phyloP scores from a whole-genome alignment of 805 yeast species.

The Saturnispora zaruensis region DNA sequence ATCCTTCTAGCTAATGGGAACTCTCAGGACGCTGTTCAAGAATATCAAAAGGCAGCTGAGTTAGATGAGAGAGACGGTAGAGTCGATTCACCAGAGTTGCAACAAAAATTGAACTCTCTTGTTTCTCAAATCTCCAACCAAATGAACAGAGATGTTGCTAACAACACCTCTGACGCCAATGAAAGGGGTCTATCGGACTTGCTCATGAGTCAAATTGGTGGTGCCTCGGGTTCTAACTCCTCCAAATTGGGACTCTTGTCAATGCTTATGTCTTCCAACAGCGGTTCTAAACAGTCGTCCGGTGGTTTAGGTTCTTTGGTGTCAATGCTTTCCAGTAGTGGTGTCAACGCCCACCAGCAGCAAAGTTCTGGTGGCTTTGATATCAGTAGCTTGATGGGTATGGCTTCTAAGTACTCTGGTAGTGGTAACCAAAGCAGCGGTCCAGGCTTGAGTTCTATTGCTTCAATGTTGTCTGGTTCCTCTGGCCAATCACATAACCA shows the following conservation, averaged over 20 bases:
- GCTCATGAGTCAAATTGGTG: conserved; percentile 22
- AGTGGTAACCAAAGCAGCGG: conserved; percentile 1
- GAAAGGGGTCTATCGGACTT: conserved; percentile 26
- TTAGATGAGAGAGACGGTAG: conserved; percentile 28
- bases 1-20: conserved; percentile 20
- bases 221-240: conserved; percentile 22
- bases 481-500: background rate
- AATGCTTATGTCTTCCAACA: conserved; percentile 14
- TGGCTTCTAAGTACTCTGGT: conserved; percentile 8
- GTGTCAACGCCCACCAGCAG: conserved; percentile 19
- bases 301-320: conserved; percentile 22
- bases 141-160: conserved; percentile 19
- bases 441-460: conserved; percentile 18
- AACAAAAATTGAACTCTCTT: conserved; percentile 21
- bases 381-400: conserved; percentile 17
- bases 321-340: conserved; percentile 19
- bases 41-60: conserved; percentile 25
- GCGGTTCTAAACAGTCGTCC: conserved; percentile 9
- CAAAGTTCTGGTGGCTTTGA: conserved; percentile 24
- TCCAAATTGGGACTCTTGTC: conserved; percentile 23
- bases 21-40: conserved; percentile 20
- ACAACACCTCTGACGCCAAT: conserved; percentile 18
- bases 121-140: conserved; percentile 18
- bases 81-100: conserved; percentile 26
- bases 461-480: conserved; percentile 14